Conservation (phyloP, 1,284 basidiomycete species). For the Sutorius eximius region DNA sequence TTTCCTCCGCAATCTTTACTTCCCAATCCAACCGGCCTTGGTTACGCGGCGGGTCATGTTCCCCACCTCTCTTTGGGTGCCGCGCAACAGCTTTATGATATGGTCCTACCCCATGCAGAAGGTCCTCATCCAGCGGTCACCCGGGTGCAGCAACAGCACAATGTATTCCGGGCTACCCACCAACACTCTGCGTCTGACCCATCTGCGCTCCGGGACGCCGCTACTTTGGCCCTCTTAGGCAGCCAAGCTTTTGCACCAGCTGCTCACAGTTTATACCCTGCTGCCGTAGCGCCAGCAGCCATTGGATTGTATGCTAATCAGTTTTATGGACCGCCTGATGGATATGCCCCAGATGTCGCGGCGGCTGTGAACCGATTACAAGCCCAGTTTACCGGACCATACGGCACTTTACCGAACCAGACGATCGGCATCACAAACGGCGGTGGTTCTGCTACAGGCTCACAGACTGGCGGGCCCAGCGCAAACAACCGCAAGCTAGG, state of each 20-base stretch:
- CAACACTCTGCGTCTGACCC: constrained; percentile 81
- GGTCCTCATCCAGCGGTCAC: constrained; percentile 61
- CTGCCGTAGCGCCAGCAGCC: constrained; percentile 46
- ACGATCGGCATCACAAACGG: constrained; percentile 40
- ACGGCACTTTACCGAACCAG: constrained; percentile 44
- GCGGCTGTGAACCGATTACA: constrained; percentile 59
- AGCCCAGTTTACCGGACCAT: constrained; percentile 59
- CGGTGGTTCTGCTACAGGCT: constrained; percentile 37
- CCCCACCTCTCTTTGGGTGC: constrained; percentile 66
- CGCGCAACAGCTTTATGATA: constrained; percentile 73
- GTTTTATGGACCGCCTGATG: constrained; percentile 63
- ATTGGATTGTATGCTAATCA: constrained; percentile 66
- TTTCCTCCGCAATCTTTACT: constrained; percentile 58
- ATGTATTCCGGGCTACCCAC: constrained; percentile 65
- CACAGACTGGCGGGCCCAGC: constrained; percentile 61
- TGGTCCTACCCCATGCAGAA: constrained; percentile 67
- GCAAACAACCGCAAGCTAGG: constrained; percentile 87
- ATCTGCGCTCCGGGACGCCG: constrained; percentile 65
- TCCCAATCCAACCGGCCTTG: constrained; percentile 53
- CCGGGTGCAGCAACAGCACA: constrained; percentile 74
- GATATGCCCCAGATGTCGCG: constrained; percentile 55
- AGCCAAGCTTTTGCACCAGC: constrained; percentile 54
- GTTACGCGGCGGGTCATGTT: constrained; percentile 54
- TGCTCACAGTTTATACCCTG: constrained; percentile 47
- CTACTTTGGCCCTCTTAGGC: constrained; percentile 59